phyloP scores from a whole-genome alignment of 139 green algal genomes.

The Penium margaritaceum region DNA sequence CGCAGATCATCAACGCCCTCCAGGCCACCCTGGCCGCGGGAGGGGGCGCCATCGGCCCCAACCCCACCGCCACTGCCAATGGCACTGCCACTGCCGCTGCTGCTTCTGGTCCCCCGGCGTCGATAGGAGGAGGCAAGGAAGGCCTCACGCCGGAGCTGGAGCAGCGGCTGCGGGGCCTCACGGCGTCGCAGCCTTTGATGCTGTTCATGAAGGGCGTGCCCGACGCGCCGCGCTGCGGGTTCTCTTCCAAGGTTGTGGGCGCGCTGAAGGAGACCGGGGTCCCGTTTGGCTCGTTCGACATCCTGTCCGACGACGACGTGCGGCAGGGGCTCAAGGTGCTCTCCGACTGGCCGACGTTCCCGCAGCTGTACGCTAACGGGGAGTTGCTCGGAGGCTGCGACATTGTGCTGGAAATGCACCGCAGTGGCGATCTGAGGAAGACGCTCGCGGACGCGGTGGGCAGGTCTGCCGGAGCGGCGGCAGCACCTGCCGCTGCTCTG shows the following conservation, averaged over 20 bases:
- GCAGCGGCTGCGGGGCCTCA: slow-evolving; percentile 8
- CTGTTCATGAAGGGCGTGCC: slow-evolving; percentile 89
- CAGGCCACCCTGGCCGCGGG: too few species aligned
- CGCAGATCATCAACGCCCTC: too few species aligned
- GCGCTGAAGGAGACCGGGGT: slow-evolving; percentile 50
- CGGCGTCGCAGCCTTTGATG: slow-evolving; percentile 66
- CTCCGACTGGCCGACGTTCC: slow-evolving; percentile 78
- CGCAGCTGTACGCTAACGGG: slow-evolving; percentile 84
- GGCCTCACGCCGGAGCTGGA: neutral
- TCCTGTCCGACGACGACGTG: slow-evolving; percentile 81
- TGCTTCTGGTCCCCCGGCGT: too few species aligned
- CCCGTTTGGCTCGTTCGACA: slow-evolving; percentile 74
- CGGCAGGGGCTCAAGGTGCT: slow-evolving; percentile 73
- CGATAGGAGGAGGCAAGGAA: too few species aligned
- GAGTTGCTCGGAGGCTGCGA: slow-evolving; percentile 94
- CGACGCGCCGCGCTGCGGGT: slow-evolving; percentile 75
- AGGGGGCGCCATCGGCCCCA: too few species aligned
- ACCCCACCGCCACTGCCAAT: too few species aligned
- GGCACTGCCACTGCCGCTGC: too few species aligned
- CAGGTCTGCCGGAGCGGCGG: neutral
- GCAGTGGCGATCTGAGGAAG: slow-evolving; percentile 40
- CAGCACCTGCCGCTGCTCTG: neutral
- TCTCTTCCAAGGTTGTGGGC: slow-evolving; percentile 76
- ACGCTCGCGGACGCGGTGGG: slow-evolving; percentile 3
- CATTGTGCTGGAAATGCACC: slow-evolving; percentile 77